A percentile compares a stretch with the other conserved stretches of the same genome.
Evolutionary conservation across 805 yeast genomes (phyloP).

Genomic region (Lipomyces orientalis): DNA sequence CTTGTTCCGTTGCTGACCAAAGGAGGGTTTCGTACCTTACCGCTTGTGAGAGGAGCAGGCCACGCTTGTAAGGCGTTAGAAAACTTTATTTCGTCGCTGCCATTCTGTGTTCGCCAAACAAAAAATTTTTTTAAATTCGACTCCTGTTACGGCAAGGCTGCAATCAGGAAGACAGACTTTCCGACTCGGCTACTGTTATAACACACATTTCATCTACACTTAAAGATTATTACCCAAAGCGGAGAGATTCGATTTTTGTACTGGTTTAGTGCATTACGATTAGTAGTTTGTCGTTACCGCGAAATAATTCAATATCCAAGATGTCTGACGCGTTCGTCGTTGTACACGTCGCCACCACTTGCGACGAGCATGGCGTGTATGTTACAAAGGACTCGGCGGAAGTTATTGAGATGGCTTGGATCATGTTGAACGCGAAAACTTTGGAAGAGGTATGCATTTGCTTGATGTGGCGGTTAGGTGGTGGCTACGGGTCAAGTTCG

Average conservation of each 20-base stretch:
- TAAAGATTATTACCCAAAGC: not conserved
- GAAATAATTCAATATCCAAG: not conserved
- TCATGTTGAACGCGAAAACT: slow-evolving; percentile 60
- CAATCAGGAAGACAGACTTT: not conserved
- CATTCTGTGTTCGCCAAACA: slow-evolving; percentile 2
- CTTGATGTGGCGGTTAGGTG: not conserved
- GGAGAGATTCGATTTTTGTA: not conserved
- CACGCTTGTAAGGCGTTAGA: not conserved
- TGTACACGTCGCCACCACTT: slow-evolving; percentile 66
- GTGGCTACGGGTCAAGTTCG: not conserved
- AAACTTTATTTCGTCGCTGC: not conserved
- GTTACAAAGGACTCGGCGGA: slow-evolving; percentile 72
- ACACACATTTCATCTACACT: not conserved
- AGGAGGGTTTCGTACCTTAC: not conserved
- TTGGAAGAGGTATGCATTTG: slow-evolving; percentile 47
- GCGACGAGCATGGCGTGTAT: slow-evolving; percentile 65
- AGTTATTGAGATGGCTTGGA: slow-evolving; percentile 71
- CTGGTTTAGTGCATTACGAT: not conserved
- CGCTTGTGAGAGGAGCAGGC: not conserved
- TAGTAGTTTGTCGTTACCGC: not conserved
- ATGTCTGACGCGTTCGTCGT: slow-evolving; percentile 66
- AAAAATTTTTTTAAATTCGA: slow-evolving; percentile 14
- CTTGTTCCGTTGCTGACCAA: not conserved
- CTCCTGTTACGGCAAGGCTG: slow-evolving; percentile 1
- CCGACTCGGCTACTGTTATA: not conserved